phyloP scores from a whole-genome alignment of 805 yeast genomes.

The Lipomyces mesembrius region DNA sequence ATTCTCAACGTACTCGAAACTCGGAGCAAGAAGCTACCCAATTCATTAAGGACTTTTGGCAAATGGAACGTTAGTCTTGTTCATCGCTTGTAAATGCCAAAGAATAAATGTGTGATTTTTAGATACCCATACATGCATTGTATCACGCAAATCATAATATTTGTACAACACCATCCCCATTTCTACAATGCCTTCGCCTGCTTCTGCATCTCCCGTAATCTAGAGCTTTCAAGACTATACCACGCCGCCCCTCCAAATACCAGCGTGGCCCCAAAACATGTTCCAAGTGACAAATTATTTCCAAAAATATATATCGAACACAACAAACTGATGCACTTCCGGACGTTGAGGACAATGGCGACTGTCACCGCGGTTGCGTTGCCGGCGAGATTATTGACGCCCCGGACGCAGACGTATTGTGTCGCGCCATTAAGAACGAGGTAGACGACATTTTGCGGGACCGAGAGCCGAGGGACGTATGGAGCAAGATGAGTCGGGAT shows the following conservation, averaged over 20 bases:
- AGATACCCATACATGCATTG: not conserved
- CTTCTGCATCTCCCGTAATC: slow-evolving; percentile 23
- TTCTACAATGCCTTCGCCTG: slow-evolving; percentile 16
- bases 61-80: slow-evolving; percentile 45
- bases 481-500: slow-evolving; percentile 6
- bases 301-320: slow-evolving; percentile 61
- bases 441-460: slow-evolving; percentile 38
- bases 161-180: not conserved
- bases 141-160: not conserved
- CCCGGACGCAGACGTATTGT: slow-evolving; percentile 66
- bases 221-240: slow-evolving; percentile 46
- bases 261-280: slow-evolving; percentile 55
- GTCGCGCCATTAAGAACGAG: slow-evolving; percentile 55
- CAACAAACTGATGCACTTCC: slow-evolving; percentile 65
- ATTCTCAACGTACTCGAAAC: slow-evolving; percentile 43
- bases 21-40: slow-evolving; percentile 49
- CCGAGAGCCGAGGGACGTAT: slow-evolving; percentile 31
- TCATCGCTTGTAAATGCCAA: slow-evolving; percentile 18
- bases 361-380: slow-evolving; percentile 65
- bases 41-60: slow-evolving; percentile 35
- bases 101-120: not conserved
- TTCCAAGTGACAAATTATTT: slow-evolving; percentile 48
- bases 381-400: slow-evolving; percentile 68
- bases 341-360: slow-evolving; percentile 60
- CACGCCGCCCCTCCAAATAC: slow-evolving; percentile 62